Base-by-base conservation (phyloP, 2,329 filamentous ascomycete genomes). In the Diaporthe citri region DNA sequence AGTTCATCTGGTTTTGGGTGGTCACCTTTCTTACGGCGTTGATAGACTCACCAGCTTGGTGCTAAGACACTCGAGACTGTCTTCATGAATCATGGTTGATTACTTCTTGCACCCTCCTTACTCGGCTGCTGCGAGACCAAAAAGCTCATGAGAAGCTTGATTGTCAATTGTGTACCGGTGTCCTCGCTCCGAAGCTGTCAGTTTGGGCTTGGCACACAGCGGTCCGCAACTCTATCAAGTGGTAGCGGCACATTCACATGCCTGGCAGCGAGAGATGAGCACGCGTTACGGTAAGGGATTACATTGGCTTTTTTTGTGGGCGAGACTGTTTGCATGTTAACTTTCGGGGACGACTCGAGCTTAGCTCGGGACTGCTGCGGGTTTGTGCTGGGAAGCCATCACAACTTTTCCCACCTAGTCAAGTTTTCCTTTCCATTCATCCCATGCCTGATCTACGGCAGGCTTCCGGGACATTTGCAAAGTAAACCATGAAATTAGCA, bases 41-140 rank as follows among this genome's bases (percentile, higher is more conserved):
- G 71, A 55, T 62, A 72, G 57, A 55, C n/a, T 64, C 46, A 52
- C 48, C 41, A 7, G 34, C 46, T n/a, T 41, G 57, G 36, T 55
- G 57, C 43, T 51, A 25, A 34, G 28, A 48, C 57, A 64, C 25
- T 43, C 20, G 15, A 64, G 13, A 13, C 20, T n/a, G 25, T 55
- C 34, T 48, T 31, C 59, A 72, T 64, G 70, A 72, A 55, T 72
- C 59, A 55, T 62, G 57, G 20, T 64, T 22, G 57, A 36, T 46
- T 59, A 36, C 31, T 55, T 13, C 9, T 22, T 34, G 6, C 25
- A 7, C 46, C 34, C 36, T 22, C 34, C 25, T 64, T 52, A 51
- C 48, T 69, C 34, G 64, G 15, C 34, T 41, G n/a, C 48, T 55
- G n/a, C 36, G 34, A 20, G n/a, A 69, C n/a, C 13, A 52, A 8